Percentiles rank a stretch among this genome's conserved stretches.
These are phyloP conservation scores for Coniferiporia weirii DNA, from an alignment of 1,284 basidiomycete species.

Conservation along the genomic window DNA sequence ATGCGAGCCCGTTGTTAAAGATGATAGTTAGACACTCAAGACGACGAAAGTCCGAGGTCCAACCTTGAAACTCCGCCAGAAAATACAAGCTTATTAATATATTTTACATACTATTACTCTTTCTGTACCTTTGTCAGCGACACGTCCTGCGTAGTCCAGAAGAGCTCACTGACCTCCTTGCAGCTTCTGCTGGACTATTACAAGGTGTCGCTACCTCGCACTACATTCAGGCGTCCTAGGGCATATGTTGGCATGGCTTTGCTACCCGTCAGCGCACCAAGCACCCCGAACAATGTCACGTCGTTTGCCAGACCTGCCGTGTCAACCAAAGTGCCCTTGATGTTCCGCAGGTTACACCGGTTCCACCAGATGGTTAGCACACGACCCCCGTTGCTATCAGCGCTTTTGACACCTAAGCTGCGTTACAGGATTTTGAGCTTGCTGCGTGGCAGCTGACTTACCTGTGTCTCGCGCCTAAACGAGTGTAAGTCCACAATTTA, in stretches of 20 bases:
- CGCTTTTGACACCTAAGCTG: slow-evolving; percentile 4
- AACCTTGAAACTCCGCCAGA: neutral
- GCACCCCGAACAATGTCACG: slow-evolving; percentile 31
- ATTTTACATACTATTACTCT: neutral
- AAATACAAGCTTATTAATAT: neutral
- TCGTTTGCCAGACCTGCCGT: slow-evolving; percentile 31
- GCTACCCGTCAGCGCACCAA: slow-evolving; percentile 44
- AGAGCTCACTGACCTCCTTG: too few relatives aligned
- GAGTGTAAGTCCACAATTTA: slow-evolving; percentile 64
- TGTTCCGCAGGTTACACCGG: slow-evolving; percentile 71
- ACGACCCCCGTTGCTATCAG: neutral
- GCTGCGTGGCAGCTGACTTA: slow-evolving; percentile 93
- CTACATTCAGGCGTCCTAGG: slow-evolving; percentile 37
- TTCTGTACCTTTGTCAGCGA: neutral
- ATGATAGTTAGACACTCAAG: neutral
- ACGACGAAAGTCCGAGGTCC: neutral
- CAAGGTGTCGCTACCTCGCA: slow-evolving; percentile 31
- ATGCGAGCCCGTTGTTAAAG: slow-evolving; percentile 31
- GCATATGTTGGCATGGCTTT: slow-evolving; percentile 50
- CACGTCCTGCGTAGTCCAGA: neutral
- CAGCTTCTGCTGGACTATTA: neutral
- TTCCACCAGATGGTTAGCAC: slow-evolving; percentile 79
- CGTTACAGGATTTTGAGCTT: slow-evolving; percentile 82
- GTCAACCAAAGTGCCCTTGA: slow-evolving; percentile 63
- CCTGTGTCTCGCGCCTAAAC: slow-evolving; percentile 81